Base-by-base conservation (phyloP, 768 basidiomycete genomes). In the Nidularia sp. region DNA sequence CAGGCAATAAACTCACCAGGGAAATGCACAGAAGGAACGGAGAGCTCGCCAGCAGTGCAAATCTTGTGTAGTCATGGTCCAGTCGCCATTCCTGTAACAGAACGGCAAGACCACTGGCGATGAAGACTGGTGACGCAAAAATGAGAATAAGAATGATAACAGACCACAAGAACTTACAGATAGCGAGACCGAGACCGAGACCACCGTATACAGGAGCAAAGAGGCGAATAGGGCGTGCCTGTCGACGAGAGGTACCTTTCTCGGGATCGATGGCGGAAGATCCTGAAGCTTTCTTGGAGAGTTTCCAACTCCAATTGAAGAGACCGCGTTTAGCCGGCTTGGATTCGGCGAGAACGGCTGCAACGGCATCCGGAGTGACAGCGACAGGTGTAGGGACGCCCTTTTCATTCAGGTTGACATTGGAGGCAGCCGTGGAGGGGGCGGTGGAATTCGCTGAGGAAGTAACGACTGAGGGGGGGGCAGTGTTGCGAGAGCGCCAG, bases 11-110 rank as follows among this genome's bases (percentile, higher is more conserved):
- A 39, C 84, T 65, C 61, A 89, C 88, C 60, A 92, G 64, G 2
- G 86, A 83, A 5, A 94, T 77, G 53, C 89, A 92, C 57, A 89
- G 79, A 5, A 91, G 73, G 63, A 90, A 81, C 0, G 92, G 92
- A 0, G 75, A 66, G 1, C 88, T 83, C 10, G 65, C 75, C 7
- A 90, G 55, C 1, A 95, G 77, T 2, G 75, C 79, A 51, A 94
- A 90, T 7, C 92, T 78, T 1, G 55, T 66, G 62, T 75, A 84
- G 15, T 75, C 62, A 15, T 80, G 75, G 61, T 94, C 93, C 46
- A 91, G 67, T 3, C 81, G 68, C 49, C 75, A 86, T 64, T 93
- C 90, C 48, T 79, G 70, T 13, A 94, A 64, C 22, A 90, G 67
- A 51, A 79, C 75, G 34, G 63, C 73, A 5, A 78, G 48, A 48